Percentiles rank a stretch among this genome's conserved stretches.
These are phyloP conservation scores for barley (Hordeum vulgare) DNA, from an alignment of 176 grass and related monocot species.

Conservation along the genomic window DNA sequence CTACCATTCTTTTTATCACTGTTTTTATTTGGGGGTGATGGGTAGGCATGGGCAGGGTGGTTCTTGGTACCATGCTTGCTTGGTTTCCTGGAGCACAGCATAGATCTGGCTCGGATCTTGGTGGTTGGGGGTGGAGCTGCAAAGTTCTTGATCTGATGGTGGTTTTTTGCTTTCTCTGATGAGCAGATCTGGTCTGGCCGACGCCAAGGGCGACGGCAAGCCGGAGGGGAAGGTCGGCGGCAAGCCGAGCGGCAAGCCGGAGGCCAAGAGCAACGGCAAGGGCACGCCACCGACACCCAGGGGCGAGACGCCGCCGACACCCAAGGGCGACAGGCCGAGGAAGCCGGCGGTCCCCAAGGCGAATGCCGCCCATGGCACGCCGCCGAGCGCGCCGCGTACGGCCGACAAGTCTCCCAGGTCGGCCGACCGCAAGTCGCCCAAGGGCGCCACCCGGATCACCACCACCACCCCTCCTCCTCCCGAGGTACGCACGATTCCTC, in stretches of 20 bases:
- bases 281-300: slow-evolving; percentile 56
- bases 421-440: slow-evolving; percentile 43
- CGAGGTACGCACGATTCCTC: slow-evolving; percentile 18
- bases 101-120: slow-evolving; percentile 12
- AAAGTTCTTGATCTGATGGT: neutral
- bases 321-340: slow-evolving; percentile 23
- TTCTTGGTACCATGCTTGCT: neutral
- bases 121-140: neutral
- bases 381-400: slow-evolving; percentile 15
- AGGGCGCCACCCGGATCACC: slow-evolving; percentile 31
- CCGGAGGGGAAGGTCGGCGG: slow-evolving; percentile 33
- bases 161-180: neutral
- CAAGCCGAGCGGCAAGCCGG: slow-evolving; percentile 19
- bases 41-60: neutral
- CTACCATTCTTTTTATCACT: neutral
- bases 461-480: slow-evolving; percentile 28
- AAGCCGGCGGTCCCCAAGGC: slow-evolving; percentile 44
- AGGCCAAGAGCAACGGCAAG: slow-evolving; percentile 40
- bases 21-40: neutral
- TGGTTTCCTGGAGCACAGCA: neutral
- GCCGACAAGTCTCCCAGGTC: slow-evolving; percentile 47
- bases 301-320: slow-evolving; percentile 27
- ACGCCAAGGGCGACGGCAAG: slow-evolving; percentile 43
- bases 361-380: slow-evolving; percentile 30
- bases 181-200: slow-evolving; percentile 56